phyloP scores from a whole-genome alignment of 2,329 filamentous ascomycete genomes.

The Pyrenochaeta sp. region DNA sequence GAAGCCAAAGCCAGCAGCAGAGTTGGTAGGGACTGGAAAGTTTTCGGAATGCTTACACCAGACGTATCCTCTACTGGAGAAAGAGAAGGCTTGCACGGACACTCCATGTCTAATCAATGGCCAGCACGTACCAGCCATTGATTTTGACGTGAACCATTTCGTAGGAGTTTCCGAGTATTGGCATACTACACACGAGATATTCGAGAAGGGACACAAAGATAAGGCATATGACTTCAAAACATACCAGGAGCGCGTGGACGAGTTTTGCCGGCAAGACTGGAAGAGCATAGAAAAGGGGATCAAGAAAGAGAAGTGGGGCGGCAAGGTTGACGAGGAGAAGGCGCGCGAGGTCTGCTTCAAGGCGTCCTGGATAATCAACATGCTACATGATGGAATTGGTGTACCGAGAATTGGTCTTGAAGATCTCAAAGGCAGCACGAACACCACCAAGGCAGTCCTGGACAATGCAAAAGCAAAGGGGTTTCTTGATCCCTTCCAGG shows the following conservation, averaged over 20 bases:
- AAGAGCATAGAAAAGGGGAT: constrained; percentile 73
- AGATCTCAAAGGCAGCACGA: constrained; percentile 63
- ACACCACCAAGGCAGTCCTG: constrained; percentile 74
- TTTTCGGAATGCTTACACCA: constrained; percentile 84
- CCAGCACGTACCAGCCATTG: constrained; percentile 90
- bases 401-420: constrained; percentile 86
- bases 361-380: constrained; percentile 95
- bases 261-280: constrained; percentile 90
- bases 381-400: constrained; percentile 94
- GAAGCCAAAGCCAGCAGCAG: constrained; percentile 43
- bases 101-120: constrained; percentile 89
- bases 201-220: constrained; percentile 76
- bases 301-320: constrained; percentile 71
- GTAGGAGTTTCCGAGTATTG: constrained; percentile 98
- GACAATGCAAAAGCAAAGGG: constrained; percentile 75
- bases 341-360: constrained; percentile 96
- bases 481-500: constrained; percentile 85
- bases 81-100: constrained; percentile 83
- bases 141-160: constrained; percentile 97
- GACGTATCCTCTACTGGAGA: constrained; percentile 87
- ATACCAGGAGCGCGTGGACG: constrained; percentile 83
- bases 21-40: constrained; percentile 81
- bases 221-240: constrained; percentile 88
- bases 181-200: constrained; percentile 97
- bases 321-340: constrained; percentile 75